A percentile compares a stretch with the other conserved stretches of the same genome.
Evolutionary conservation across 2,329 filamentous ascomycete genomes (phyloP).

Genomic region (Sporothrix brasiliensis): DNA sequence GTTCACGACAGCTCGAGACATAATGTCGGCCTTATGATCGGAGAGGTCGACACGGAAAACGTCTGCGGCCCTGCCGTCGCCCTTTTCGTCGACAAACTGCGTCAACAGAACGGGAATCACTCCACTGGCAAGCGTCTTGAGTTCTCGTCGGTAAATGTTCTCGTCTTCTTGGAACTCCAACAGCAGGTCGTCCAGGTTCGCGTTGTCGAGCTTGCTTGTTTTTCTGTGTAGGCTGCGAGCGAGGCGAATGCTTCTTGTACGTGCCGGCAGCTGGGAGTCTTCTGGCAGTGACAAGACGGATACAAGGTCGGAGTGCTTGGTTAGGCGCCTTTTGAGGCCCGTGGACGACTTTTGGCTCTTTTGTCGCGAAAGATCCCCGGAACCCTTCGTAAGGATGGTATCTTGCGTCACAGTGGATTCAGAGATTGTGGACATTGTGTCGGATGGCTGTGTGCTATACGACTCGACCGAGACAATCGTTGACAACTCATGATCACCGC

Average conservation of each 20-base stretch:
- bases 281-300: conserved; percentile 74
- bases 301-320: conserved; percentile 90
- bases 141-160: conserved; percentile 81
- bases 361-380: conserved; percentile 50
- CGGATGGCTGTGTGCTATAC: conserved; percentile 52
- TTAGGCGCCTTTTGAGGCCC: conserved; percentile 72
- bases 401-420: conserved; percentile 59
- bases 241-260: conserved; percentile 71
- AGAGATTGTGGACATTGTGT: conserved; percentile 54
- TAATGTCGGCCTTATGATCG: conserved; percentile 58
- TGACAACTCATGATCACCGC: conserved; percentile 58
- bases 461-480: conserved; percentile 60
- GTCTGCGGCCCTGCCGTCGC: conserved; percentile 60
- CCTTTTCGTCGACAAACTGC: conserved; percentile 74
- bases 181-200: conserved; percentile 75
- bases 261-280: conserved; percentile 57
- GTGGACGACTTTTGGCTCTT: conserved; percentile 51
- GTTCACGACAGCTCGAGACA: conserved; percentile 85
- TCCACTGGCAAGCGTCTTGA: conserved; percentile 90
- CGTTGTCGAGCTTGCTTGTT: conserved; percentile 65
- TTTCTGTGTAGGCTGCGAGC: conserved; percentile 76
- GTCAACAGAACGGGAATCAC: conserved; percentile 90
- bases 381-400: conserved; percentile 53
- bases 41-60: conserved; percentile 65
- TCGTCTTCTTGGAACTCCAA: conserved; percentile 82